Conservation (phyloP, 1,284 basidiomycete genomes). For the Ustilago hordei region DNA sequence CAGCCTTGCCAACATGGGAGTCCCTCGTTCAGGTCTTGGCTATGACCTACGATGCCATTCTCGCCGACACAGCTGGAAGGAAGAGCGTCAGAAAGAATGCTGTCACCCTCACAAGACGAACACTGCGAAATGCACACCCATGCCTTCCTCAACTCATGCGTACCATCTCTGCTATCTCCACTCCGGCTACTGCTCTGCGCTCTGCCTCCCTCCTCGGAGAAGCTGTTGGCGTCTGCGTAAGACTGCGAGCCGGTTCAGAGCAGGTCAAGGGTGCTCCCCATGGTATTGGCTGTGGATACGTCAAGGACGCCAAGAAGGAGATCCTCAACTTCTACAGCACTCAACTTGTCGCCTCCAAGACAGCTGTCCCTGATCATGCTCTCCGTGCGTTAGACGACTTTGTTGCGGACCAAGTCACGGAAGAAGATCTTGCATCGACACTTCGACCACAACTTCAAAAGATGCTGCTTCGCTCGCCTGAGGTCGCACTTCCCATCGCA, state of each 20-base stretch:
- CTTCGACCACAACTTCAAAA: conserved; percentile 66
- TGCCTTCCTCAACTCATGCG: conserved; percentile 50
- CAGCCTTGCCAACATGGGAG: conserved; percentile 30
- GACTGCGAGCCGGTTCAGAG: conserved; percentile 56
- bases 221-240: conserved; percentile 48
- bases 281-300: conserved; percentile 49
- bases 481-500: conserved; percentile 55
- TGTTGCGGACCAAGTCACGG: conserved; percentile 45
- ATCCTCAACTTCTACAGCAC: conserved; percentile 60
- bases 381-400: conserved; percentile 57
- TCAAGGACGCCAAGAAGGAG: conserved; percentile 32
- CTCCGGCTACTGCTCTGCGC: conserved; percentile 40
- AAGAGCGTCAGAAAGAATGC: conserved; percentile 36
- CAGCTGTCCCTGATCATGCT: conserved; percentile 41
- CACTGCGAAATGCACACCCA: conserved; percentile 42
- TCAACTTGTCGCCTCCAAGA: conserved; percentile 60
- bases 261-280: conserved; percentile 46
- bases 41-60: conserved; percentile 49
- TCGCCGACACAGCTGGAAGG: conserved; percentile 23
- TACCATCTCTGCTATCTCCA: conserved; percentile 35
- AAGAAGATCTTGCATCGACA: conserved; percentile 45
- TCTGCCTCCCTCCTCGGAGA: conserved; percentile 54
- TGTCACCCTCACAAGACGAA: conserved; percentile 42
- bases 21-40: conserved; percentile 53
- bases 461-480: conserved; percentile 66